Base-by-base conservation (phyloP, 148 eudicot species). In the Amaranthus cruentus region DNA sequence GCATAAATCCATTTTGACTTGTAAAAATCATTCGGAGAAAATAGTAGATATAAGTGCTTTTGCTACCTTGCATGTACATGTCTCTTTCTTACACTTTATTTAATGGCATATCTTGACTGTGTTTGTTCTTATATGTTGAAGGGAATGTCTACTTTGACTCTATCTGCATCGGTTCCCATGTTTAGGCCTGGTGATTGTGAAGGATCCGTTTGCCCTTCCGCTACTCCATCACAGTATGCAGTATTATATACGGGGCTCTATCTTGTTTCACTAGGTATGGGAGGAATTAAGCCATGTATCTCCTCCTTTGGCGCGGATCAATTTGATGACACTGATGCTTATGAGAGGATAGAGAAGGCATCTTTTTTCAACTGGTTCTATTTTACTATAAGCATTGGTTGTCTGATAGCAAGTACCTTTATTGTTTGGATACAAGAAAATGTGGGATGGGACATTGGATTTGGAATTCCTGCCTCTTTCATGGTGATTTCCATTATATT, bases 231-330 rank as follows among this genome's bases (percentile, higher is more conserved):
- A 68, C 82, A 82, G 72, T 54, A 57, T 46, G 68, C 76, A 42
- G 4, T 85, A 55, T 73, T 76, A 47, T 80, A 69, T 49, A 51
- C 74, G 1, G 84, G 83, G 9, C 78, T 85, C 10, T 82, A 82
- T 77, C 75, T 85, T 7, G 68, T 85, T 8, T 83, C 88, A 51
- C 62, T 85, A n/a, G 88, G 88, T 18, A 73, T 79, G 47, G 87
- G 87, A 46, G 87, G 85, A 28, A 84, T 84, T 42, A 84, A 82
- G 78, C 87, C 87, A 6, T 85, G 88, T 62, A 85, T 85, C 6
- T 79, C 85, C 28, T 80, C 85, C 11, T 83, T 73, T 66, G 85
- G 85, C 7, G 83, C 85, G 42, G 83, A 83, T 63, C 85, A 83
- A 55, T 83, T 83, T 74, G 85, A 83, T 62, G 85, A 83, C 73